Evolutionary conservation across 768 basidiomycete genomes (phyloP).

Genomic region (Pholiota microspora): DNA sequence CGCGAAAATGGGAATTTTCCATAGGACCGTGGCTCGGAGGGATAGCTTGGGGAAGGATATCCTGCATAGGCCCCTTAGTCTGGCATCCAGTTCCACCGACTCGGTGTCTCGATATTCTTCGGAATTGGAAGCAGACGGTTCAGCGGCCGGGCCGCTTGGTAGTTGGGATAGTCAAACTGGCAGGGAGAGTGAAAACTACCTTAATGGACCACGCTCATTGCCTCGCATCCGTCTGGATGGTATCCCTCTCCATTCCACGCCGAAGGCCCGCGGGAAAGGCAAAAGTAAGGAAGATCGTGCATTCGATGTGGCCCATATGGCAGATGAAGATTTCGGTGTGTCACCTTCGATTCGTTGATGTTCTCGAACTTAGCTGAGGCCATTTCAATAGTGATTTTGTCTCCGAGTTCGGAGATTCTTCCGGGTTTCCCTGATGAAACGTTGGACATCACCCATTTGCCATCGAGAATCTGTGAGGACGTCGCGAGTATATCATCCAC

Average conservation of each 20-base stretch:
- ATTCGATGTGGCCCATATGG: neutral
- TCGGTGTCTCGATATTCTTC: too few species aligned
- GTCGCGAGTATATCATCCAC: neutral
- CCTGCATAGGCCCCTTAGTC: neutral
- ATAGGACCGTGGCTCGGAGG: conserved; percentile 5
- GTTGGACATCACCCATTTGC: conserved; percentile 3
- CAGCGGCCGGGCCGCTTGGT: neutral
- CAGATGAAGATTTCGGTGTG: neutral
- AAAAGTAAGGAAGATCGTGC: neutral
- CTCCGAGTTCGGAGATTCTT: neutral
- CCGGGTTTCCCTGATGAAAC: conserved; percentile 6
- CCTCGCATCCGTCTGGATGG: neutral
- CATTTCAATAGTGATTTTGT: neutral
- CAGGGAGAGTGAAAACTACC: neutral
- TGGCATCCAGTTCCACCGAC: neutral
- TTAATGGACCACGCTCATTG: neutral
- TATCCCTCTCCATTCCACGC: neutral
- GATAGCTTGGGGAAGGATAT: conserved; percentile 15
- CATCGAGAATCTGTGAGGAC: neutral
- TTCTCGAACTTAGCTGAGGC: too few species aligned
- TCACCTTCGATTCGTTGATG: neutral
- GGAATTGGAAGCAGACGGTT: too few species aligned
- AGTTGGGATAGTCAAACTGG: neutral
- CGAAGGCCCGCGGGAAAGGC: neutral
- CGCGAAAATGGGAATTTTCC: conserved; percentile 19